Percentiles rank a stretch among this genome's conserved stretches.
These are phyloP conservation scores for Flaveria ramosissima DNA, from an alignment of 129 eudicot species.

Conservation along the genomic window DNA sequence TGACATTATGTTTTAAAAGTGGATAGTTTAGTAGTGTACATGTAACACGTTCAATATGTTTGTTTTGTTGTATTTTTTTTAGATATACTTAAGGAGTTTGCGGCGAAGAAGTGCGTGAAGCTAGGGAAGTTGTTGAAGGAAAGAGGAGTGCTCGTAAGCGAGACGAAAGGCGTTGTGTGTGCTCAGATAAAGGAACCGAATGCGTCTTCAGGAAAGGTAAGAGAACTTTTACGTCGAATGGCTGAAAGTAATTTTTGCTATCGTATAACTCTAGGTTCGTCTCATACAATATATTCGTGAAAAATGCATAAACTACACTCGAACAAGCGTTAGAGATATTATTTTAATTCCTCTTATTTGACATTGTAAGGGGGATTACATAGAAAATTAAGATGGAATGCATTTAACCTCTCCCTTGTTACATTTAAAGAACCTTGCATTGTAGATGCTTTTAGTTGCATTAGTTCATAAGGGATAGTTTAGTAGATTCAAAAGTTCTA, in stretches of 20 bases:
- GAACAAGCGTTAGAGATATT: too few species aligned
- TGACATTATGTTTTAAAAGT: background rate
- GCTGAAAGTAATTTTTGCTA: too few species aligned
- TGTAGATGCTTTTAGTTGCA: background rate
- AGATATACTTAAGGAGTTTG: conserved; percentile 68
- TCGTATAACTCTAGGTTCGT: too few species aligned
- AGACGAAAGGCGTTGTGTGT: conserved; percentile 27
- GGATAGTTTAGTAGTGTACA: too few species aligned
- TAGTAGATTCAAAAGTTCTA: background rate
- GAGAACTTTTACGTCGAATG: background rate
- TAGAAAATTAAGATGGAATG: too few species aligned
- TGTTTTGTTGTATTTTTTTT: background rate
- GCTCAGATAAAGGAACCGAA: background rate
- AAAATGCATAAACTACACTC: too few species aligned
- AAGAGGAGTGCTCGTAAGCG: conserved; percentile 42
- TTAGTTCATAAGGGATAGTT: background rate
- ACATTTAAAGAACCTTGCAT: too few species aligned
- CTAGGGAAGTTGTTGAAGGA: conserved; percentile 60
- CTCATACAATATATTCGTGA: too few species aligned
- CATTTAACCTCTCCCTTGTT: too few species aligned
- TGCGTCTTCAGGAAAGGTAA: conserved; percentile 38
- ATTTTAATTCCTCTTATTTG: too few species aligned
- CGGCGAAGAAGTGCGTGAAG: conserved; percentile 60
- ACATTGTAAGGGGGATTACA: too few species aligned
- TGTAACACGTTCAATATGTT: background rate